These are phyloP conservation scores for Boletellus sp. DNA, from an alignment of 1,284 basidiomycete species.

Conservation along the genomic window DNA sequence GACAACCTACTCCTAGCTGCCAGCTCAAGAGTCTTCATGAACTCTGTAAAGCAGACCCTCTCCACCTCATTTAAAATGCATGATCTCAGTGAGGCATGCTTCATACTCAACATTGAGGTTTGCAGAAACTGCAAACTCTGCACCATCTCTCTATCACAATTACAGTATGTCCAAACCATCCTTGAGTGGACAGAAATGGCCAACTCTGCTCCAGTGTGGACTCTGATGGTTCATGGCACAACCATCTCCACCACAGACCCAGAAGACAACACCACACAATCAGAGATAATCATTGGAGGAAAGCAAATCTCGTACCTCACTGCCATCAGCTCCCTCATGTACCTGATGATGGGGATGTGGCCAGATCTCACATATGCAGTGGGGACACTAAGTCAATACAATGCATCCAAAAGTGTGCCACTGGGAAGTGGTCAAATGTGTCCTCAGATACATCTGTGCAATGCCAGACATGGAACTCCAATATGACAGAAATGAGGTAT, in stretches of 20 bases:
- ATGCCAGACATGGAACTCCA: background rate
- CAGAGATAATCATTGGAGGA: background rate
- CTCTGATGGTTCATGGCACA: background rate
- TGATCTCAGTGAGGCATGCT: background rate
- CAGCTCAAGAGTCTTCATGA: too few relatives aligned
- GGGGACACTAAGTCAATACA: background rate
- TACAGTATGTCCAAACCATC: background rate
- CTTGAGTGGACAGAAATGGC: background rate
- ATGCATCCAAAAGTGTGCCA: background rate
- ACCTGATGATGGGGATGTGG: background rate
- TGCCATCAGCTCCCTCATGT: background rate
- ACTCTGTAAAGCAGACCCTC: too few relatives aligned
- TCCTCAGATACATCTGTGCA: background rate
- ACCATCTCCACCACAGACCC: background rate
- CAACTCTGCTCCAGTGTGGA: background rate
- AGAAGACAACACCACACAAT: background rate
- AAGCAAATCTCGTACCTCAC: background rate
- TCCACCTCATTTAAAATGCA: too few relatives aligned
- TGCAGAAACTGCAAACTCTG: background rate
- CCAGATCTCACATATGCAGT: conserved; percentile 7
- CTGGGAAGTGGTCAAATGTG: conserved; percentile 1
- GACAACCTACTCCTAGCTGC: background rate
- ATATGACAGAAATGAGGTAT: background rate
- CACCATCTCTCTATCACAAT: conserved; percentile 1
- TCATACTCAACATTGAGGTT: conserved; percentile 5